Evolutionary conservation across 352 stramenopile species (phyloP), one percentile per base, ranked within the genome.

Genomic region (Phytophthora idaei): DNA sequence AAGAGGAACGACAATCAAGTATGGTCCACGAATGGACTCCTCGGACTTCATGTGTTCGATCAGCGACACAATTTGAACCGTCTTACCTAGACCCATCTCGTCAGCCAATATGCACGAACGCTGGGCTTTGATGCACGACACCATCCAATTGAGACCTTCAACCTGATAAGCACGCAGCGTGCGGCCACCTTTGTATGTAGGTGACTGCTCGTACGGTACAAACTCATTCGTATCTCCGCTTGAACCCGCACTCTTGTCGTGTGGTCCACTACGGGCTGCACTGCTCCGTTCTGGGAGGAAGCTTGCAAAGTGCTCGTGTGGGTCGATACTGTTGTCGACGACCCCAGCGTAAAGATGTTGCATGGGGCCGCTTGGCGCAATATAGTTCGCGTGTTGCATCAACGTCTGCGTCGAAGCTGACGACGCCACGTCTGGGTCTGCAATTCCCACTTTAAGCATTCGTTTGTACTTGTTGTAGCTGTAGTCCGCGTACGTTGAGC

Each of bases 11-110:
- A 96, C 89, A 52, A 96, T 92, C 57, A 96, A 58, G 58, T 85
- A 95, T 11, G 89, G 88, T 2, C 89, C 90, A 21, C 87, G 83
- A 75, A 95, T 91, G 0, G 80, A 90, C 60, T 95, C 87, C 70
- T 95, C 87, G 2, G 85, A 88, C 37, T 80, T 84, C 64, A 95
- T 71, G 50, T 97, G 89, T 83, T 97, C 76, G 67, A 98, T 86
- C 54, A 98, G 97, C 9, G 91, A 96, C 8, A 96, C 89, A 25
- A 97, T 97, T 82, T 99, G 96, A 31, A 99, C 95, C 34, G 93
- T 98, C 70, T 99, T 98, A 14, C 91, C 92, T 27, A 98, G 80
- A 27, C 93, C 93, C 93, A 98, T 98, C 55, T 98, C 91, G 53
- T 98, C 92, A 5, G 92, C 93, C 36, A 96, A 64, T 48, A 97